These are phyloP conservation scores for Wakefieldia striispora DNA, from an alignment of 768 basidiomycete genomes.

Conservation along the genomic window DNA sequence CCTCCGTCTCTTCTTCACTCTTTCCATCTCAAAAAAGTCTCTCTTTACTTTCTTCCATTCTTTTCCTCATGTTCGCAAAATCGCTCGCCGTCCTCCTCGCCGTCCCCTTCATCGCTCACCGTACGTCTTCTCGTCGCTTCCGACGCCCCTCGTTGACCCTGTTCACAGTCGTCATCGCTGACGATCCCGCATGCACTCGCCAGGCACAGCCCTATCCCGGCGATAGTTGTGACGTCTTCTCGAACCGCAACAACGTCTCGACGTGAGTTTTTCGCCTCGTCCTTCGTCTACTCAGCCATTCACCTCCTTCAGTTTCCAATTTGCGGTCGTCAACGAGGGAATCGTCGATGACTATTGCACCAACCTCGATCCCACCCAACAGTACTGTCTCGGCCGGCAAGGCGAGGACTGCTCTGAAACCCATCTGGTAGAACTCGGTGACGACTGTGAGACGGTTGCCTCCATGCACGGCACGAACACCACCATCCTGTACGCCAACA, in stretches of 20 bases:
- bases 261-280: slow-evolving; percentile 44
- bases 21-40: slow-evolving; percentile 7
- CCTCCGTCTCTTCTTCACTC: neutral
- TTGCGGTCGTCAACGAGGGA: slow-evolving; percentile 57
- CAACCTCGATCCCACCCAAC: slow-evolving; percentile 52
- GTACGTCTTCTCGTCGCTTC: slow-evolving; percentile 27
- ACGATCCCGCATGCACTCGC: slow-evolving; percentile 46
- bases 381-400: slow-evolving; percentile 59
- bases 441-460: slow-evolving; percentile 58
- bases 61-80: slow-evolving; percentile 37
- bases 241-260: slow-evolving; percentile 57
- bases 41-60: slow-evolving; percentile 19
- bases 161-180: slow-evolving; percentile 24
- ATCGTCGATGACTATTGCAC: slow-evolving; percentile 51
- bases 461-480: slow-evolving; percentile 41
- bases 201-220: slow-evolving; percentile 47
- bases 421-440: slow-evolving; percentile 53
- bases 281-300: neutral
- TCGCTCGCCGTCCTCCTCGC: slow-evolving; percentile 42
- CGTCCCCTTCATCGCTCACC: slow-evolving; percentile 44
- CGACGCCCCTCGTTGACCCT: slow-evolving; percentile 1
- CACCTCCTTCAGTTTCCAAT: slow-evolving; percentile 57
- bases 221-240: slow-evolving; percentile 74
- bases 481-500: slow-evolving; percentile 61
- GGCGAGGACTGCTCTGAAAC: slow-evolving; percentile 62